Percentiles rank a stretch among this genome's conserved stretches.
These are phyloP conservation scores for Neurospora sp. DNA, from an alignment of 495 filamentous ascomycete species.

Conservation along the genomic window DNA sequence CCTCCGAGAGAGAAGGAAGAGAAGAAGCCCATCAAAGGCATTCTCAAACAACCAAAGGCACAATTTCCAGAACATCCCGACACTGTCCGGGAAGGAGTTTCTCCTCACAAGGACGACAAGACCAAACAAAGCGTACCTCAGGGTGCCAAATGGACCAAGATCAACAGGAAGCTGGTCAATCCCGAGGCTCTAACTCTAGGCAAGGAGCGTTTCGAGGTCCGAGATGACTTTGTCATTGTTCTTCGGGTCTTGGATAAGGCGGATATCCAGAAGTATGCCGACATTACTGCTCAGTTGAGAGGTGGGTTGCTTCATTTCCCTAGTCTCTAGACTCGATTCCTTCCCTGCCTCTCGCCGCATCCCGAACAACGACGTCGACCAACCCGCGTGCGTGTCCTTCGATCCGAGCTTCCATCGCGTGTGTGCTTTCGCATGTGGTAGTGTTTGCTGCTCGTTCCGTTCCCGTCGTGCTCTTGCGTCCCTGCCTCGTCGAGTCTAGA, in stretches of 20 bases:
- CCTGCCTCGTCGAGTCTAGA: not conserved
- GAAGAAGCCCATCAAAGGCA: slow-evolving; percentile 27
- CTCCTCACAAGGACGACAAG: slow-evolving; percentile 75
- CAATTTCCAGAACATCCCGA: slow-evolving; percentile 74
- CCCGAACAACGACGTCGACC: not conserved
- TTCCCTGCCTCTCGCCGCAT: not conserved
- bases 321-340: not conserved
- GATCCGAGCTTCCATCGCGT: not conserved
- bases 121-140: slow-evolving; percentile 60
- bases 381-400: slow-evolving; percentile 1
- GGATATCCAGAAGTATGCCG: slow-evolving; percentile 71
- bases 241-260: slow-evolving; percentile 68
- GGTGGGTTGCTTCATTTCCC: slow-evolving; percentile 37
- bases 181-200: slow-evolving; percentile 66
- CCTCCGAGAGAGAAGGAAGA: slow-evolving; percentile 41
- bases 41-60: slow-evolving; percentile 59
- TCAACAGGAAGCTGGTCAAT: slow-evolving; percentile 73
- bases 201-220: slow-evolving; percentile 72
- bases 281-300: slow-evolving; percentile 65
- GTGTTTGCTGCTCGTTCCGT: not conserved
- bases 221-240: slow-evolving; percentile 77
- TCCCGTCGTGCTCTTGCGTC: slow-evolving; percentile 1
- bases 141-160: slow-evolving; percentile 81
- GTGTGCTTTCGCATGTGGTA: slow-evolving; percentile 2
- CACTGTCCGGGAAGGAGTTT: slow-evolving; percentile 77